phyloP scores from a whole-genome alignment of 331 rosid species.

The Erythrophleum ivorense region DNA sequence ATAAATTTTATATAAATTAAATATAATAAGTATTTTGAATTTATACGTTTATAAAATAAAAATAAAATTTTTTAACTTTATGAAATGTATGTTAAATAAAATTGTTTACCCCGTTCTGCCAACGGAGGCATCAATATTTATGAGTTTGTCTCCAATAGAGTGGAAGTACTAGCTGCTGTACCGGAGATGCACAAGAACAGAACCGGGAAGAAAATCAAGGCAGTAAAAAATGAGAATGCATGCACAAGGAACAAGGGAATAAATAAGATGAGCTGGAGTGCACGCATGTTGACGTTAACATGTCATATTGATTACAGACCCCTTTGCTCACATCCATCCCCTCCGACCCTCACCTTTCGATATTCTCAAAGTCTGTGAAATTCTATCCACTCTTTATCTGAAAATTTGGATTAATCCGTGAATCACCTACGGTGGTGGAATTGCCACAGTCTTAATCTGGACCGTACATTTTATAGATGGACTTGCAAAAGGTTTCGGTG shows the following conservation, averaged over 20 bases:
- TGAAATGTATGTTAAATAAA: too few relatives aligned
- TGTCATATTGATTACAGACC: constrained; percentile 7
- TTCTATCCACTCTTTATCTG: background rate
- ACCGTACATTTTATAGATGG: background rate
- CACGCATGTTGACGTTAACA: constrained; percentile 45
- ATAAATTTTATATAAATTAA: too few relatives aligned
- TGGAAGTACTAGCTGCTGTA: too few relatives aligned
- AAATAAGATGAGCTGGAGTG: constrained; percentile 28
- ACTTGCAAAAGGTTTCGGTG: background rate
- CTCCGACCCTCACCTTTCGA: background rate
- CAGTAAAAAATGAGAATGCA: too few relatives aligned
- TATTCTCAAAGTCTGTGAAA: background rate
- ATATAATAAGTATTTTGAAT: too few relatives aligned
- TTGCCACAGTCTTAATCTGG: background rate
- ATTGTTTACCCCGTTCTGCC: too few relatives aligned
- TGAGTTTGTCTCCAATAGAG: too few relatives aligned
- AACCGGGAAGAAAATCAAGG: background rate
- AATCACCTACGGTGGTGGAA: background rate
- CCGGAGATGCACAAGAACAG: background rate
- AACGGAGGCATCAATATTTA: too few relatives aligned
- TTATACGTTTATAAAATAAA: too few relatives aligned
- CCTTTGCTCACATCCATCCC: background rate
- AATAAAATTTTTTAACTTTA: too few relatives aligned
- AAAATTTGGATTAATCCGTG: background rate
- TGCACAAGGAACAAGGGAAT: background rate